These are phyloP conservation scores for Hamamelis virginiana DNA, from an alignment of 164 flowering plant genomes.

Conservation along the genomic window DNA sequence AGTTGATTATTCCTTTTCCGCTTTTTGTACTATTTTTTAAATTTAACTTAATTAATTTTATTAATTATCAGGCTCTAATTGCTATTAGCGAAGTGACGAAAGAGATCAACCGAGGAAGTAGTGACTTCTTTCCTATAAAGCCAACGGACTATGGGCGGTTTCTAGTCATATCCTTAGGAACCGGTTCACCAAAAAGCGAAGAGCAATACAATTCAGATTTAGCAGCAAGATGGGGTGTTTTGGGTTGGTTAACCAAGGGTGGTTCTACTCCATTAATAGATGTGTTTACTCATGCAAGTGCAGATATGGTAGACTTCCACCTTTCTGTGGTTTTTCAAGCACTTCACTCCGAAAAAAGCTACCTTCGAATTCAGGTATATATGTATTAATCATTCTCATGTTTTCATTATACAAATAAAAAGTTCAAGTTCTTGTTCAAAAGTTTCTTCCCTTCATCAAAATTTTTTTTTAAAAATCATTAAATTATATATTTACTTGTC, in stretches of 20 bases:
- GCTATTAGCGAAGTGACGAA: conserved; percentile 32
- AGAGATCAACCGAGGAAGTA: conserved; percentile 15
- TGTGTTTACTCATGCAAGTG: conserved; percentile 30
- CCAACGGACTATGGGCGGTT: conserved; percentile 23
- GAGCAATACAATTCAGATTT: conserved; percentile 19
- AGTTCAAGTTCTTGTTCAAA: no score
- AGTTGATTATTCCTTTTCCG: no score
- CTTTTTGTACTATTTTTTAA: no score
- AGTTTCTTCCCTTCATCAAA: no score
- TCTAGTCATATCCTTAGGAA: conserved; percentile 37
- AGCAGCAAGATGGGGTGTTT: conserved; percentile 37
- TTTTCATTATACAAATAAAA: no score
- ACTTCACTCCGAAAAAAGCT: conserved; percentile 23
- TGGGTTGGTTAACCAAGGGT: conserved; percentile 25
- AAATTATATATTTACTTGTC: no score
- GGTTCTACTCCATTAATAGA: conserved; percentile 34
- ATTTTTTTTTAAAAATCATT: no score
- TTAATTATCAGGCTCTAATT: conserved; percentile 20
- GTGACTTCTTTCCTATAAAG: conserved; percentile 23
- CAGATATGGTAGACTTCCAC: conserved; percentile 37
- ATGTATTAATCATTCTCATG: no score
- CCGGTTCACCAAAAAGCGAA: conserved; percentile 24
- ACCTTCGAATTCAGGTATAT: conserved; percentile 34
- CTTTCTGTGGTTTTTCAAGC: conserved; percentile 26
- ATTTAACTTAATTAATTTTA: no score